phyloP scores from a whole-genome alignment of 768 basidiomycete genomes.

The Lactarius tabidus region DNA sequence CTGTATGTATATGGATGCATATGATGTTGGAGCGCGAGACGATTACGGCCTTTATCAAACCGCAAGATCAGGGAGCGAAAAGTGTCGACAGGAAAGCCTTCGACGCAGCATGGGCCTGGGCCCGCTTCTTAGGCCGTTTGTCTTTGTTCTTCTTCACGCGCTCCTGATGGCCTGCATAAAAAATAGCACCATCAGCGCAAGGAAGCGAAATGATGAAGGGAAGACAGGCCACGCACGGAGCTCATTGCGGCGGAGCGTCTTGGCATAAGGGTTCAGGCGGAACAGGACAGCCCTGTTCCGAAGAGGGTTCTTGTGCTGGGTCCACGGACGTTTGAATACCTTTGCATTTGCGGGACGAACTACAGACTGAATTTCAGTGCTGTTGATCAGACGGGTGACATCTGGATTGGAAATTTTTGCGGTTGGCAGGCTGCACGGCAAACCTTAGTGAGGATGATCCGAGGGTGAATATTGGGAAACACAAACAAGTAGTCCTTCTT shows the following conservation, averaged over 20 bases:
- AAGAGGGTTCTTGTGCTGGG: conserved; percentile 99
- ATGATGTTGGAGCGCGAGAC: neutral
- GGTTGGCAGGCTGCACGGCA: conserved; percentile 66
- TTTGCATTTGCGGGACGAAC: conserved; percentile 86
- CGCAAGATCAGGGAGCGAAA: conserved; percentile 66
- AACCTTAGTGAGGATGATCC: neutral
- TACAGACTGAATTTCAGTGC: conserved; percentile 95
- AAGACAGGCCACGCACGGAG: conserved; percentile 54
- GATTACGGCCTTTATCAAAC: conserved; percentile 12
- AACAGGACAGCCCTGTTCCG: conserved; percentile 91
- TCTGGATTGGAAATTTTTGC: conserved; percentile 98
- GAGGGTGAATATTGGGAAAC: conserved; percentile 2
- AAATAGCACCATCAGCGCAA: conserved; percentile 6
- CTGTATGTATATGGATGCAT: conserved; percentile 15
- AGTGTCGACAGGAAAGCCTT: conserved; percentile 82
- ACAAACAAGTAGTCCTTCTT: conserved; percentile 88
- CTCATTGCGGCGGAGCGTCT: conserved; percentile 86
- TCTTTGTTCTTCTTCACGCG: conserved; percentile 58
- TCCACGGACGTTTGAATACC: conserved; percentile 89
- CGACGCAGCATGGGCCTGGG: conserved; percentile 56
- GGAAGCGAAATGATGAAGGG: neutral
- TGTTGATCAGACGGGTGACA: conserved; percentile 96
- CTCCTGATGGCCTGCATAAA: conserved; percentile 67
- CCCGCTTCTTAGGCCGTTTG: conserved; percentile 60
- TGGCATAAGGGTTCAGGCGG: conserved; percentile 98